phyloP scores from a whole-genome alignment of 1,284 basidiomycete species.

The Kalmanozyma brasiliensis region DNA sequence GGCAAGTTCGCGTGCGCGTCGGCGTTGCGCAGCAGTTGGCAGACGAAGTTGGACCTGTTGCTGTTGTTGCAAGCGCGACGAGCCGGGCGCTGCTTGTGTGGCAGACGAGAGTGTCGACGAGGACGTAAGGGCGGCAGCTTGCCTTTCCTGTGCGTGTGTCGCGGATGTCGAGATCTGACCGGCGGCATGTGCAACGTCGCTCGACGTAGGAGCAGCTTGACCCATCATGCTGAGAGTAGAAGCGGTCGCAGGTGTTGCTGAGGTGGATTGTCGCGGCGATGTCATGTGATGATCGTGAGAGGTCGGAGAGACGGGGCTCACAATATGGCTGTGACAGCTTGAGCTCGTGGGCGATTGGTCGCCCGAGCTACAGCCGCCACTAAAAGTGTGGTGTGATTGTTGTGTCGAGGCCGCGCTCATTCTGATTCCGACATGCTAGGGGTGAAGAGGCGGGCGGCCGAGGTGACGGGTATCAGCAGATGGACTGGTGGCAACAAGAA shows the following conservation, averaged over 20 bases:
- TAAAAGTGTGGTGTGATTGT: constrained; percentile 15
- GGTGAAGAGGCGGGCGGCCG: constrained; percentile 15
- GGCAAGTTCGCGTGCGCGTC: constrained; percentile 43
- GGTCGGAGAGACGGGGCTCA: constrained; percentile 7
- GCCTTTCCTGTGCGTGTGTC: neutral
- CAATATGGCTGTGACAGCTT: constrained; percentile 9
- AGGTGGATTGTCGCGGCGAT: constrained; percentile 5
- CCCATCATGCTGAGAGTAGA: constrained; percentile 2
- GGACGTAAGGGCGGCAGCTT: neutral
- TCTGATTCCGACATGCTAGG: constrained; percentile 34
- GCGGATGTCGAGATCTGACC: neutral
- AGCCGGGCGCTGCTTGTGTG: neutral
- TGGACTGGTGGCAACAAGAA: neutral
- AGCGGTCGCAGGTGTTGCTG: constrained; percentile 2
- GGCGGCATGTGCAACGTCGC: neutral
- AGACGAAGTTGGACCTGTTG: constrained; percentile 22
- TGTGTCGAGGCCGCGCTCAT: constrained; percentile 37
- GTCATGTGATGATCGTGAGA: constrained; percentile 3
- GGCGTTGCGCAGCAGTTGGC: constrained; percentile 38
- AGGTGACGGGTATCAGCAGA: constrained; percentile 9
- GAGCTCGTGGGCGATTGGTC: constrained; percentile 13
- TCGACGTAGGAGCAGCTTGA: neutral
- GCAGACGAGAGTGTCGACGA: neutral
- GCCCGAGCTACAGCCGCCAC: constrained; percentile 15
- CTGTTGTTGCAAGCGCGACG: constrained; percentile 2